These are phyloP conservation scores for Lojkania enalia DNA, from an alignment of 2,329 filamentous ascomycete genomes.

Conservation along the genomic window DNA sequence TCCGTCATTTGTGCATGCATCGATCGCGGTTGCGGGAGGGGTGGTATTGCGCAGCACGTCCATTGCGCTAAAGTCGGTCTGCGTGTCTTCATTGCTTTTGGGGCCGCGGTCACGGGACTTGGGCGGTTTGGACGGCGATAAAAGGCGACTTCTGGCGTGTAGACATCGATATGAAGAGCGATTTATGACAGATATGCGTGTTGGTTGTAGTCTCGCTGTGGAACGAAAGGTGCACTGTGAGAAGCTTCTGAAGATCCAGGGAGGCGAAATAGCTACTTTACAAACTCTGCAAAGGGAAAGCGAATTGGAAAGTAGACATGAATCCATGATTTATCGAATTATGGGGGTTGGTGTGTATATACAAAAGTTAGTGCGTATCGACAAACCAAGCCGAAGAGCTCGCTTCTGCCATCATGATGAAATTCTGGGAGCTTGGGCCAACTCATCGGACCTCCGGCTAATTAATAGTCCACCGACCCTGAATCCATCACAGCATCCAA, in stretches of 20 bases:
- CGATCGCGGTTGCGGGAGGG: slow-evolving; percentile 78
- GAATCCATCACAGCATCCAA: no score
- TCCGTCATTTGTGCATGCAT: slow-evolving; percentile 78
- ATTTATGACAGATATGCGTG: neutral
- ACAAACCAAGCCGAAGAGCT: no score
- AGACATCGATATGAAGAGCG: slow-evolving; percentile 21
- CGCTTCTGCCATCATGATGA: slow-evolving; percentile 3
- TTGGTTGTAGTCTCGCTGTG: no score
- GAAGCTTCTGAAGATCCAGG: no score
- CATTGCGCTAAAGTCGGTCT: slow-evolving; percentile 73
- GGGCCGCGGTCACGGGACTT: slow-evolving; percentile 63
- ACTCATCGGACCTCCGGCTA: neutral
- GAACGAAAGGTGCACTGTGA: no score
- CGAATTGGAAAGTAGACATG: no score
- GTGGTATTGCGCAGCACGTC: slow-evolving; percentile 79
- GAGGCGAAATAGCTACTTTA: no score
- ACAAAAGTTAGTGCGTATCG: no score
- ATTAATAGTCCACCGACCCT: no score
- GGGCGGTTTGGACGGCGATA: slow-evolving; percentile 39
- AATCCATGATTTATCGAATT: no score
- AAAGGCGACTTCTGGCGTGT: slow-evolving; percentile 21
- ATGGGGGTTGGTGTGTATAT: no score
- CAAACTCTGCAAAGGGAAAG: no score
- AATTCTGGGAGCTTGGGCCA: slow-evolving; percentile 5
- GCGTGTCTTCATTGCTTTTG: slow-evolving; percentile 62